Evolutionary conservation across 768 basidiomycete genomes (phyloP), one percentile per base, ranked within the genome.

Genomic region (Daedalea quercina): DNA sequence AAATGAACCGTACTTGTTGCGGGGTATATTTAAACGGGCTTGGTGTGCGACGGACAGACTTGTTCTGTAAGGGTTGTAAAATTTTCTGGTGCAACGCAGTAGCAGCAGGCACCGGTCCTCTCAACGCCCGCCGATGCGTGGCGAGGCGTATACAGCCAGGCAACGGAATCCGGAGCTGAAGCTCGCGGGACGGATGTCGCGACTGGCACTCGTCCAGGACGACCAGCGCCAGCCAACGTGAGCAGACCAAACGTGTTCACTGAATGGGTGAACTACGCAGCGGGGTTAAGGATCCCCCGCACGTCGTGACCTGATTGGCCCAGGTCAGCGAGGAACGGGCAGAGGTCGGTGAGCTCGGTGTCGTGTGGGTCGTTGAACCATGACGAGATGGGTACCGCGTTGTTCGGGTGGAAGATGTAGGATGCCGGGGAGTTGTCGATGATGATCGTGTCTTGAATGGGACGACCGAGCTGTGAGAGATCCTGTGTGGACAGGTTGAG

Each of bases 321-420:
- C 43, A 99, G 78, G 70, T 99, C 95, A 31, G 88, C 74, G 57
- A 99, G 78, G 80, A 99, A 97, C 26, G 93, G 92, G 52, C 93
- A 85, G 44, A 97, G 75, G 69, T 97, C 95, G 43, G 90, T 95
- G 57, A 98, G 78, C 68, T 98, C 94, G 41, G 95, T 95, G 65
- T 98, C 94, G 63, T 97, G 94, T 6, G 94, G 94, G 70, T 94
- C 94, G 69, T 97, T 98, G 76, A 99, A 99, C 95, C 95, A 99
- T 54, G 91, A 93, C 41, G 95, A 96, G 54, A 99, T 94, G 20
- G 95, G 95, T 3, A 97, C 95, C 34, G 95, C 96, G 67, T 98
- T 98, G 74, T 96, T 93, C 9, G 94, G 94, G 65, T 99, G 94
- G 79, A 99, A 99, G 54, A 98, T 95, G 72, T 98, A 99, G 12